A percentile compares a stretch with the other conserved stretches of the same genome.
These are phyloP conservation scores for Leccinum olivaceopallidum DNA, from an alignment of 768 basidiomycete species.

Conservation along the genomic window DNA sequence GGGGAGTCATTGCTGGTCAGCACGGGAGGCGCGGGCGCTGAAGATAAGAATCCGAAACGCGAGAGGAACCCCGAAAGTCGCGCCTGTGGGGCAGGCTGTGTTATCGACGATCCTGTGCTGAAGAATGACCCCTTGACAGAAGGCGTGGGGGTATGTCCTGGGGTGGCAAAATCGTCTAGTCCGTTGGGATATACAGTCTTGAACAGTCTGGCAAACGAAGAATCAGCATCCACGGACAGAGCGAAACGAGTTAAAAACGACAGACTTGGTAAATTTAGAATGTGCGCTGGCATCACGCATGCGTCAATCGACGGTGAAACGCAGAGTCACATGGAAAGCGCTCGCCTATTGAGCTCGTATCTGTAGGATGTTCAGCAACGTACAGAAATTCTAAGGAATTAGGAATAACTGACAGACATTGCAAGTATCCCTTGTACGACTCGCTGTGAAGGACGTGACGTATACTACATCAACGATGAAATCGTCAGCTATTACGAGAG, in stretches of 20 bases:
- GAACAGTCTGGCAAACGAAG: conserved; percentile 48
- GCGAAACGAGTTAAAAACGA: background rate
- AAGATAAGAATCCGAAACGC: conserved; percentile 31
- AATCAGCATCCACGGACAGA: conserved; percentile 5
- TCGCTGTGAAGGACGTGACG: conserved; percentile 44
- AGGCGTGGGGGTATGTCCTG: conserved; percentile 33
- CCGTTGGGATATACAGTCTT: conserved; percentile 67
- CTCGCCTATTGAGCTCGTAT: conserved; percentile 57
- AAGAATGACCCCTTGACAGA: conserved; percentile 38
- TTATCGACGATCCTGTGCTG: conserved; percentile 18
- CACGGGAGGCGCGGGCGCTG: conserved; percentile 14
- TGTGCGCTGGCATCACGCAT: conserved; percentile 46
- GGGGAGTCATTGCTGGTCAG: conserved; percentile 22
- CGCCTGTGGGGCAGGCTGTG: conserved; percentile 17
- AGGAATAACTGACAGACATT: conserved; percentile 59
- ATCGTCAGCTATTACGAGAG: background rate
- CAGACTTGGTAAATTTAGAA: conserved; percentile 71
- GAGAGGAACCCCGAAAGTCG: conserved; percentile 38
- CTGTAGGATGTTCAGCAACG: conserved; percentile 27
- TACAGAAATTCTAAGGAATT: background rate
- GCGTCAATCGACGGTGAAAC: conserved; percentile 23
- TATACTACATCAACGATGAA: conserved; percentile 5
- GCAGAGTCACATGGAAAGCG: background rate
- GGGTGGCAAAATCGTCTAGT: conserved; percentile 45
- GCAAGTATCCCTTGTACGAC: conserved; percentile 76